Base-by-base conservation (phyloP, 345 rosid species). In the Orychophragmus violaceus region DNA sequence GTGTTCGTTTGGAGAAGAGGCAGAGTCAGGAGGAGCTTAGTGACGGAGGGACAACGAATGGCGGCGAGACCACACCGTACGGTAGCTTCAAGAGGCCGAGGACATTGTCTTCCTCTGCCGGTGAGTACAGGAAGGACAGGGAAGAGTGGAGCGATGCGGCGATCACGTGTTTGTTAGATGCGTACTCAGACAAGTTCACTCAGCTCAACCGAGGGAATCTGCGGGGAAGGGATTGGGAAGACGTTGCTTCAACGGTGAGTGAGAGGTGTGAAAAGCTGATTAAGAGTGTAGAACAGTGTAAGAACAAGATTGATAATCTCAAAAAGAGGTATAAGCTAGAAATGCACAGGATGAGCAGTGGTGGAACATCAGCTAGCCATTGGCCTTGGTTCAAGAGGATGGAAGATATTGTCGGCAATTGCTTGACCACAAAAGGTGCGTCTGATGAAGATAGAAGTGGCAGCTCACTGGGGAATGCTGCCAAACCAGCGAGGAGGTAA, bases 61-160 rank as follows among this genome's bases (percentile, higher is more conserved):
- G 76, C 1, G 79, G 68, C 3, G 76, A 72, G 52, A 69, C 42
- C 5, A 69, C 58, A 33, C 82, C 83, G 29, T 80, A 78, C 53
- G 70, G 68, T 48, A 75, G 75, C 75, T 85, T 74, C 50, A 85
- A 86, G 66, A 77, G 80, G 60, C 62, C 84, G 59, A 86, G 78
- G 68, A 69, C 71, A 5, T 68, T 74, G 42, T 57, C 78, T 11
- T 68, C 83, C 19, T 48, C 77, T 0, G 73, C 68, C 10, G 66
- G 71, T 35, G 85, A 89, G 76, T 87, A 89, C 45, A 68, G 93
- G 76, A 91, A 91, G 80, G 98, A 91, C 27, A 66, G 98, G 22
- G 98, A 92, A 75, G 95, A 92, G 77, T 92, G 98, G 96, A 87
- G 88, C 69, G 98, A 92, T 32, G 79, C 88, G 41, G 91, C 95